phyloP scores from a whole-genome alignment of 352 stramenopile species.

The Paralagenidium karlingii region DNA sequence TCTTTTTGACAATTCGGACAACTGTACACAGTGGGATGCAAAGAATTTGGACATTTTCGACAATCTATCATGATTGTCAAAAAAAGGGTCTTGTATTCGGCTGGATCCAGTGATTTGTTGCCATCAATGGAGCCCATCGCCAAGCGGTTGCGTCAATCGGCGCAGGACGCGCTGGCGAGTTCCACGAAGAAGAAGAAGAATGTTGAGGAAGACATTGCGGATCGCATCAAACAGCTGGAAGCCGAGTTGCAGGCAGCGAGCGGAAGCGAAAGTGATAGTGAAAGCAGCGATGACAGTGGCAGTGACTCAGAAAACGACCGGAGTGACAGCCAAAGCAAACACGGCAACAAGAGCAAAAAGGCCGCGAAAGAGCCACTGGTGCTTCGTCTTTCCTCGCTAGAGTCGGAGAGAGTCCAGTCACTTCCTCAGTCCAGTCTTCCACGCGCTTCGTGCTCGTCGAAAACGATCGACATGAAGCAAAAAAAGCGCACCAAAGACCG shows the following conservation, averaged over 20 bases:
- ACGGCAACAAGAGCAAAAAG: background rate
- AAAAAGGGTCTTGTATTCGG: too few relatives aligned
- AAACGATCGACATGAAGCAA: conserved; percentile 11
- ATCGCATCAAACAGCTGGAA: conserved; percentile 56
- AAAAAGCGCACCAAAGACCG: conserved; percentile 10
- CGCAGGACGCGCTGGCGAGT: conserved; percentile 31
- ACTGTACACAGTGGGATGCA: too few relatives aligned
- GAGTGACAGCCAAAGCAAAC: conserved; percentile 5
- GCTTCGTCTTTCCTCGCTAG: conserved; percentile 56
- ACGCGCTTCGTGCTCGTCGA: conserved; percentile 5
- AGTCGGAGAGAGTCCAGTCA: conserved; percentile 41
- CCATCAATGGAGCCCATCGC: conserved; percentile 60
- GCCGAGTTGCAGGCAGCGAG: conserved; percentile 29
- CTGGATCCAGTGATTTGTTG: too few relatives aligned
- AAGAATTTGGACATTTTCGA: background rate
- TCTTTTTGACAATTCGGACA: too few relatives aligned
- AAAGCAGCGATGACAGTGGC: conserved; percentile 8
- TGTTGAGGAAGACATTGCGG: conserved; percentile 41
- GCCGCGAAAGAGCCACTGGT: conserved; percentile 12
- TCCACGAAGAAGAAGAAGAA: conserved; percentile 4
- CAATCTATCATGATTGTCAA: too few relatives aligned
- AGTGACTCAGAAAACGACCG: conserved; percentile 15
- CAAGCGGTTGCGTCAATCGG: conserved; percentile 70
- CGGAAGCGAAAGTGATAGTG: conserved; percentile 7
- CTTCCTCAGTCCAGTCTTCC: conserved; percentile 48